Base-by-base conservation (phyloP, 75 land plant species). In the Chamaecyparis obtusa region DNA sequence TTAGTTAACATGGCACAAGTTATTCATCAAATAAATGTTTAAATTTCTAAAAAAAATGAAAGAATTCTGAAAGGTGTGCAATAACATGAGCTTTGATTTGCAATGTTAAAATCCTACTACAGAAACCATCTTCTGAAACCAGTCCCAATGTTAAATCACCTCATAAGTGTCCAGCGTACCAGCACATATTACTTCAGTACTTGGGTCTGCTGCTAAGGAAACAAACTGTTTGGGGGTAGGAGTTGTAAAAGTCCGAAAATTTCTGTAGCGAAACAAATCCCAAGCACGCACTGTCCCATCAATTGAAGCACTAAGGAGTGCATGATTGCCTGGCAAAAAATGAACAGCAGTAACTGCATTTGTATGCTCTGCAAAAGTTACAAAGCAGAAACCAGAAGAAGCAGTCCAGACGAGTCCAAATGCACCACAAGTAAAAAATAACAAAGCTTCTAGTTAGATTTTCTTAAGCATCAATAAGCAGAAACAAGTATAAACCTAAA, bases 251-350 rank as follows among this genome's bases (percentile, higher is more conserved):
- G 97, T 98, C 78, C 97, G 90, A 81, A 98, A 98, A 87, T 98
- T 98, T 51, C 99, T 93, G 89, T 98, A 98, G 11, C 99, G 97
- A 81, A 95, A 88, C 87, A 98, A 85, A 88, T 98, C 99, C 94
- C 93, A 98, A 77, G 99, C 99, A 39, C 98, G 99, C 69, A 98
- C 99, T 27, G 99, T 98, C 46, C 99, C 98, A 92, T 98, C 99
- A 3, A 96, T 85, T 71, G 99, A 98, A 33, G 99, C 99, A 92
- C 99, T 98, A 24, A 98, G 80, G 41, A 98, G 94, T 64, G 89
- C 89, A 89, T 95, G 89, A 80, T 94, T 98, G 86, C 92, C 89
- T 49, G 96, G 94, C 89, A 93, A 87, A 90, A 98, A 98, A 88
- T 95, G 96, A 67, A 98, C 91, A 16, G 99, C 99, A 56, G 99